A percentile compares a stretch with the other conserved stretches of the same genome.
Conservation (phyloP, 2,329 filamentous ascomycete species). For the Cytospora paraplurivora region DNA sequence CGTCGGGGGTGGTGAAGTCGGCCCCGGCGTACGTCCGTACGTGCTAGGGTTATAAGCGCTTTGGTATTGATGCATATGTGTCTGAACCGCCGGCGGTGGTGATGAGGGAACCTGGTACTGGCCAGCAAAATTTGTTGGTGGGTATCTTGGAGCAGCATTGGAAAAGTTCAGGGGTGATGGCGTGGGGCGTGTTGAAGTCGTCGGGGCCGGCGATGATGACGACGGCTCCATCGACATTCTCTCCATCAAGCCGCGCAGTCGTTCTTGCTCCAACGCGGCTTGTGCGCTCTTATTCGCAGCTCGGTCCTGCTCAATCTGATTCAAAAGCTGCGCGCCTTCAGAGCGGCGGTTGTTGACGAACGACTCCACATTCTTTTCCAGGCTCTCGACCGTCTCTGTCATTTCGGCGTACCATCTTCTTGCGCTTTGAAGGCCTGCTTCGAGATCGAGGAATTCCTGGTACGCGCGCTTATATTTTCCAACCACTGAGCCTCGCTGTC, state of each 20-base stretch:
- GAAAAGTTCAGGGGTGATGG: conserved; percentile 42
- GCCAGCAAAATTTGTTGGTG: conserved; percentile 54
- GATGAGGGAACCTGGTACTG: conserved; percentile 63
- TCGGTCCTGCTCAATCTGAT: conserved; percentile 81
- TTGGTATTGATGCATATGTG: conserved; percentile 46
- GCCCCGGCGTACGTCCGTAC: conserved; percentile 59
- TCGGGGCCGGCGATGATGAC: conserved; percentile 42
- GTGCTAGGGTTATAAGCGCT: conserved; percentile 59
- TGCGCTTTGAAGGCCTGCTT: conserved; percentile 81
- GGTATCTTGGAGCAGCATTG: conserved; percentile 50
- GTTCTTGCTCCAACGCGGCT: conserved; percentile 83
- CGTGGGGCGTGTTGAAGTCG: conserved; percentile 40
- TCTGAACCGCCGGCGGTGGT: conserved; percentile 52
- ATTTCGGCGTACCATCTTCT: conserved; percentile 95
- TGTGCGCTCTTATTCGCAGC: conserved; percentile 59
- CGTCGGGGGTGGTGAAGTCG: conserved; percentile 48
- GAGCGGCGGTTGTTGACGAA: conserved; percentile 94
- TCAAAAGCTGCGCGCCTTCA: conserved; percentile 87
- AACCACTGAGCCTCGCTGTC: conserved; percentile 79
- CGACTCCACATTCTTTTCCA: conserved; percentile 93
- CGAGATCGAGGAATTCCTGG: conserved; percentile 88
- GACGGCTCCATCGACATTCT: conserved; percentile 84
- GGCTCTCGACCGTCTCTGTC: conserved; percentile 88
- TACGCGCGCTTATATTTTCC: conserved; percentile 88
- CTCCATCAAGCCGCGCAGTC: conserved; percentile 89